phyloP scores from a whole-genome alignment of 768 basidiomycete species.

The Pholiota conissans region DNA sequence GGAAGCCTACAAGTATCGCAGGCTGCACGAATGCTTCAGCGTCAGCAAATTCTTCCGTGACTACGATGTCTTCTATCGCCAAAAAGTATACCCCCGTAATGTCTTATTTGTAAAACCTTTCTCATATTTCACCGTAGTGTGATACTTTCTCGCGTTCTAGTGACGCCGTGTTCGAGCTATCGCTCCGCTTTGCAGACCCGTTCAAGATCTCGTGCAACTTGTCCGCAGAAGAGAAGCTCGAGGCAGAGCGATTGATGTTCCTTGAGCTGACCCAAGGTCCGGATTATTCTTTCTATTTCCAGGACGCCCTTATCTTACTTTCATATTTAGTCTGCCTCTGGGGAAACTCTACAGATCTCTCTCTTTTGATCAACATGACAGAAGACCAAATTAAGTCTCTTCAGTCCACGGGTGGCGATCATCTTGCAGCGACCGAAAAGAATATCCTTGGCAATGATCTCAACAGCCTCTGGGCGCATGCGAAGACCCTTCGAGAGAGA shows the following conservation, averaged over 20 bases:
- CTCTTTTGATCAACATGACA: slow-evolving; percentile 94
- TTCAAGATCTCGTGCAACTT: slow-evolving; percentile 61
- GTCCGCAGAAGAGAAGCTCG: slow-evolving; percentile 55
- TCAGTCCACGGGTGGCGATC: slow-evolving; percentile 96
- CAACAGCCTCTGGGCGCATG: slow-evolving; percentile 67
- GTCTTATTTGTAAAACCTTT: not conserved
- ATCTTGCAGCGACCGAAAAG: slow-evolving; percentile 93
- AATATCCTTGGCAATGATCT: slow-evolving; percentile 92
- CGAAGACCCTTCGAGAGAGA: slow-evolving; percentile 67
- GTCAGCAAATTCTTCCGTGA: slow-evolving; percentile 86
- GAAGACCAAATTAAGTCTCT: slow-evolving; percentile 96
- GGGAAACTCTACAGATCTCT: slow-evolving; percentile 97
- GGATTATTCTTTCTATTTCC: slow-evolving; percentile 13
- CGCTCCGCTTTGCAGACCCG: slow-evolving; percentile 87
- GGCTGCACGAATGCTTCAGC: slow-evolving; percentile 92
- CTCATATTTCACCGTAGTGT: slow-evolving; percentile 46
- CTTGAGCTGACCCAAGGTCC: slow-evolving; percentile 87
- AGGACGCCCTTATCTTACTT: not conserved
- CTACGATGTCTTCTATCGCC: slow-evolving; percentile 94
- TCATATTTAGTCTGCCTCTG: slow-evolving; percentile 75
- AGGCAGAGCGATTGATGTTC: slow-evolving; percentile 85
- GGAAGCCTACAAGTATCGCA: slow-evolving; percentile 91
- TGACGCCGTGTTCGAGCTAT: slow-evolving; percentile 93
- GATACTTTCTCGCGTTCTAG: slow-evolving; percentile 93
- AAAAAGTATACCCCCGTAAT: slow-evolving; percentile 56